These are phyloP conservation scores for Fagopyrum homotropicum DNA, from an alignment of 148 eudicot species.

Conservation along the genomic window DNA sequence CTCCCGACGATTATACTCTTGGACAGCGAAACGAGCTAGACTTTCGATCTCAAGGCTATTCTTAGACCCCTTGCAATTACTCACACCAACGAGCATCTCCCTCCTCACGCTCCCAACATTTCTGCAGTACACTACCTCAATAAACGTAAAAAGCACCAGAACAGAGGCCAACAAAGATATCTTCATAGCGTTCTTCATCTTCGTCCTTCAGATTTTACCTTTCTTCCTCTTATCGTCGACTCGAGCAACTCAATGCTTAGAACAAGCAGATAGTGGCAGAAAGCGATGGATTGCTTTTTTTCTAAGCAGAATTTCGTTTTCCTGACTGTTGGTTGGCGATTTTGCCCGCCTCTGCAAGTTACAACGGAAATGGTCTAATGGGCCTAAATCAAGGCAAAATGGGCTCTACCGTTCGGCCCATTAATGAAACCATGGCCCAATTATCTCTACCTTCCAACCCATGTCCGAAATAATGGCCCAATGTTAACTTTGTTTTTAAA, in stretches of 20 bases:
- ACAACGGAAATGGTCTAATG: neutral
- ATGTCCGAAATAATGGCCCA: no score
- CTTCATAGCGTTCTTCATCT: neutral
- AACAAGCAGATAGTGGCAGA: neutral
- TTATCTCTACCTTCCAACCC: no score
- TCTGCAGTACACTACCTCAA: conserved; percentile 11
- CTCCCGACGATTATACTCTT: conserved; percentile 7
- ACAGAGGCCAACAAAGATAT: neutral
- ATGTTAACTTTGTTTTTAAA: no score
- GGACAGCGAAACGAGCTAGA: conserved; percentile 14
- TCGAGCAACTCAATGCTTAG: neutral
- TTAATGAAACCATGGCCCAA: no score
- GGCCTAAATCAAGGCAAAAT: neutral
- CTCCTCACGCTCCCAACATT: neutral
- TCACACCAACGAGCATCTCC: neutral
- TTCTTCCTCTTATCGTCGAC: neutral
- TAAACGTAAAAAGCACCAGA: neutral
- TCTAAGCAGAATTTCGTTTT: conserved; percentile 5
- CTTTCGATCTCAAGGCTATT: conserved; percentile 6
- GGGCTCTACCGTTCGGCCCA: neutral
- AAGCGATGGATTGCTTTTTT: neutral
- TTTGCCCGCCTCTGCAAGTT: conserved; percentile 13
- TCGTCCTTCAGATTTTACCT: neutral
- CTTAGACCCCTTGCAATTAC: neutral
- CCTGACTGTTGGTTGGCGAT: conserved; percentile 6